Evolutionary conservation across 495 filamentous ascomycete genomes (phyloP).

Genomic region (Platismatia glauca): DNA sequence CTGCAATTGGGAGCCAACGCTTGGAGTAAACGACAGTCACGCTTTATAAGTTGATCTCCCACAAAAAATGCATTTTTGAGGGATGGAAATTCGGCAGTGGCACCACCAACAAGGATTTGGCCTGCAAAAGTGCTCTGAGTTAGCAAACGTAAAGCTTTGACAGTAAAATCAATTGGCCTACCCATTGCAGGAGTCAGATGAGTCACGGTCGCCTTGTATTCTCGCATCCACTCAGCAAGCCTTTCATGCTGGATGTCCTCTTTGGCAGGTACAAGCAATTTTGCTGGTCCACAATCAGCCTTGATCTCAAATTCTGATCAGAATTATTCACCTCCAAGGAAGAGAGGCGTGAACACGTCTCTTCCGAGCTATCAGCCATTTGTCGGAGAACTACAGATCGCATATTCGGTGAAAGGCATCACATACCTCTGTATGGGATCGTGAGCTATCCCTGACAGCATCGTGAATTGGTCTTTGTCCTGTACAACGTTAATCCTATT

Average conservation of each 20-base stretch:
- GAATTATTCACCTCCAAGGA: conserved; percentile 20
- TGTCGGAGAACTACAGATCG: background rate
- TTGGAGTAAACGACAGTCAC: conserved; percentile 74
- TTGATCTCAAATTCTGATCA: conserved; percentile 37
- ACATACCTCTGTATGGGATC: conserved; percentile 1
- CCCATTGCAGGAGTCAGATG: conserved; percentile 89
- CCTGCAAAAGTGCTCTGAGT: conserved; percentile 24
- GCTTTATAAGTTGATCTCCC: conserved; percentile 80
- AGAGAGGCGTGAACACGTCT: conserved; percentile 91
- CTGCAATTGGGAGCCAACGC: conserved; percentile 57
- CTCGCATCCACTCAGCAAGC: conserved; percentile 73
- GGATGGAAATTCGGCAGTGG: conserved; percentile 63
- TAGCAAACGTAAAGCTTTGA: too few species aligned
- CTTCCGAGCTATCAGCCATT: background rate
- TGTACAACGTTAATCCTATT: too few species aligned
- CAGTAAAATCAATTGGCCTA: background rate
- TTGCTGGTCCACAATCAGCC: conserved; percentile 33
- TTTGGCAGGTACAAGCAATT: conserved; percentile 68
- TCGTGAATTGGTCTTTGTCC: conserved; percentile 68
- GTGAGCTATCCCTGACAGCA: conserved; percentile 39
- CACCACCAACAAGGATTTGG: conserved; percentile 85
- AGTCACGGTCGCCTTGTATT: conserved; percentile 70
- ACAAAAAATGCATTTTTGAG: conserved; percentile 74
- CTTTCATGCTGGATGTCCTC: conserved; percentile 85
- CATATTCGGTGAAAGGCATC: background rate